Base-by-base conservation (phyloP, 305 asterid genomes). In the Fraxinus sp. region DNA sequence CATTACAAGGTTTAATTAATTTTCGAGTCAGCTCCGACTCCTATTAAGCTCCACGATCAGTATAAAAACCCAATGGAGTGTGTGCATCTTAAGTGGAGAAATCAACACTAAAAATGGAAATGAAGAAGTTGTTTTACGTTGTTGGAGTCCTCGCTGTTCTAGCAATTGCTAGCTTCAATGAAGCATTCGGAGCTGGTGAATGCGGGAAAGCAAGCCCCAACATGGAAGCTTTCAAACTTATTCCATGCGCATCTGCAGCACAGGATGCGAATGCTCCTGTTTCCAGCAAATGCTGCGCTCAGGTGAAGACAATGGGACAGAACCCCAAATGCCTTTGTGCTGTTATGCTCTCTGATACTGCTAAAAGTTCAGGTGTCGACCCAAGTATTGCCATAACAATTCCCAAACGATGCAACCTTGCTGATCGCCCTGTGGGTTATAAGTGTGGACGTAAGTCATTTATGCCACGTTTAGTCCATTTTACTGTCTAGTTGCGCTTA, bases 321-420 rank as follows among this genome's bases (percentile, higher is more conserved):
- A 91, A 88, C 30, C 93, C 95, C 0, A 85, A 70, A 28, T 92
- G 97, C 75, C 74, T 93, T 43, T 93, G 97, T 75, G 97, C 97
- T 0, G 92, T 91, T 20, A 81, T 92, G 92, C 87, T 92, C 1
- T 93, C 97, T 0, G 62, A 88, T 24, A 83, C 84, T 0, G 97
- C 94, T 11, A 93, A 92, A 90, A 87, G 35, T 8, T 78, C 94
- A 0, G 94, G 95, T 0, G 90, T 87, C 9, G 87, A 92, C 28
- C 89, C 92, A 0, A 92, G 86, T 81, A 74, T 93, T 5, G 94
- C 97, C 16, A 32, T 93, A 7, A 87, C 94, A 78, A 93, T 93
- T 81, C 97, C 97, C 35, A 91, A 90, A 73, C 88, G 97, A n/a
- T 92, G 97, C 90, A 90, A 93, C 85, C 52, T 93, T 11, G 89